Evolutionary conservation across 2,329 filamentous ascomycete genomes (phyloP), one percentile per base, ranked within the genome.

Genomic region (Calonectria pseudoturangicola): DNA sequence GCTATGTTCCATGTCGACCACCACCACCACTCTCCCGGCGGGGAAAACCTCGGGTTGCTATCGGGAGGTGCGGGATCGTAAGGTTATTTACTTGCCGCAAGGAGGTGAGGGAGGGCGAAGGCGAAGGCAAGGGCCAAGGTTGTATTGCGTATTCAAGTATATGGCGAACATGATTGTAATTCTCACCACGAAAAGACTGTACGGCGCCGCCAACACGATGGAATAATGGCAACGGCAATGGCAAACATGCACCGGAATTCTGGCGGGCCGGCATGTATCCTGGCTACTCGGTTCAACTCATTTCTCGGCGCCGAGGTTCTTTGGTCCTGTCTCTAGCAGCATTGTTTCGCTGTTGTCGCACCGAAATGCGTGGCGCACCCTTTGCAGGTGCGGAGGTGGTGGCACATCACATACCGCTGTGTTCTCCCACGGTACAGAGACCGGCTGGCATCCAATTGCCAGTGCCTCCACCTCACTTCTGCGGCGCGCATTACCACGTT

Each of bases 371-470:
- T 67, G 51, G 50, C 68, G 39, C 48, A 54, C 62, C 45, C 45
- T 66, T 41, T 16, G 39, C 28, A 16, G 12, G 36, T 67, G 69
- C 54, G 69, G 63, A 71, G 63, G 69, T 63, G 63, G 54, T 63
- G 41, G 66, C 51, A 67, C 69, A 71, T 62, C 27, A 33, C 69
- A 71, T 66, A 54, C 63, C 68, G 39, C 62, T 36, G 48, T 62
- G 45, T 41, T 18, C 21, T 41, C n/a, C 39, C 36, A 13, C 33
- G 21, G 54, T 27, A 60, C 54, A 60, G 25, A 36, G 54, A 27
- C n/a, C 39, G 54, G 39, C 54, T 60, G 54, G 33, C 54, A 60
- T 60, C 45, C 28, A 36, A 33, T 50, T 48, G 68, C 68, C 63
- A 43, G 30, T 41, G 51, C 66, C 68, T 65, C 68, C 68, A 64